Conservation (phyloP, 2,329 filamentous ascomycete genomes). For the Exophiala phaeomuriformis region DNA sequence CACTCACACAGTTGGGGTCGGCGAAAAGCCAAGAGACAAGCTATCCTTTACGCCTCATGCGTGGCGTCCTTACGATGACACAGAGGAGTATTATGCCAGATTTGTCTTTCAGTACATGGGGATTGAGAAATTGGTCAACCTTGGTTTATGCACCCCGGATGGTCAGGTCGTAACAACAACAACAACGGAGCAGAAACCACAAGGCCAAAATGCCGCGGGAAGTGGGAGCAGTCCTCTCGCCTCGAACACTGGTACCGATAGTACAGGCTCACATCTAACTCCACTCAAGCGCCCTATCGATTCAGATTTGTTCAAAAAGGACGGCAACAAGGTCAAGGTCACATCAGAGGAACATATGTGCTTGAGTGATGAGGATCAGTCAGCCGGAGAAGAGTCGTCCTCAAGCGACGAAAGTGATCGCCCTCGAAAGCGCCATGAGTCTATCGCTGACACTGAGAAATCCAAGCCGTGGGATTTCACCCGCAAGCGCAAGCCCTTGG, state of each 20-base stretch:
- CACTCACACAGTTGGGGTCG: slow-evolving; percentile 1
- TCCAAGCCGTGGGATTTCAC: too few relatives aligned
- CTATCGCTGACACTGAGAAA: not conserved
- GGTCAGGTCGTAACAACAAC: slow-evolving; percentile 4
- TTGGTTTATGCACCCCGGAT: slow-evolving; percentile 95
- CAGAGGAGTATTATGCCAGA: slow-evolving; percentile 14
- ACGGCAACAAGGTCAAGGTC: not conserved
- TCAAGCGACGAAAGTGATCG: not conserved
- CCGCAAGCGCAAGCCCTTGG: too few relatives aligned
- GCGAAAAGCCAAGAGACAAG: not conserved
- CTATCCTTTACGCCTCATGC: not conserved
- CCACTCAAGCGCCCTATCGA: slow-evolving; percentile 4
- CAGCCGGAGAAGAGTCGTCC: not conserved
- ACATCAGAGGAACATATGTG: not conserved
- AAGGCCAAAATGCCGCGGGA: too few relatives aligned
- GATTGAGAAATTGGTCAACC: slow-evolving; percentile 47
- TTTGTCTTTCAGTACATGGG: slow-evolving; percentile 18
- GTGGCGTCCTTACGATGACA: slow-evolving; percentile 1
- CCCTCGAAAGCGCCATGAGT: not conserved
- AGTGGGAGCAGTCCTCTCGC: not conserved
- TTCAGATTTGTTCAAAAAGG: not conserved
- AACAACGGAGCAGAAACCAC: not conserved
- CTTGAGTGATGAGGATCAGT: not conserved
- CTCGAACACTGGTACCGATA: not conserved
- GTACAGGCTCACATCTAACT: not conserved